Evolutionary conservation across 176 grass and related monocot species (phyloP).

Genomic region (sorghum (Sorghum bicolor)): DNA sequence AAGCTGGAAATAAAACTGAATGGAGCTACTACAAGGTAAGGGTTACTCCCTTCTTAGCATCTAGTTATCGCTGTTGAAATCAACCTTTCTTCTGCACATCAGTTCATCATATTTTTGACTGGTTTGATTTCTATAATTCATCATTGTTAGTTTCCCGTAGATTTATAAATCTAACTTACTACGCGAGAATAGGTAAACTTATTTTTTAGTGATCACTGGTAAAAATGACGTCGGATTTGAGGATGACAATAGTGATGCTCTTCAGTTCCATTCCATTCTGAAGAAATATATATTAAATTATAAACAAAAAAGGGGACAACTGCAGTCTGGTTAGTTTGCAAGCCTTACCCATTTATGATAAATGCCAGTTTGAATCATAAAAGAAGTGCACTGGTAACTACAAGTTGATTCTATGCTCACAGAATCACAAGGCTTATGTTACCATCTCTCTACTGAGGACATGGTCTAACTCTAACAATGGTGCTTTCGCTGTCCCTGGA

Average conservation of each 20-base stretch:
- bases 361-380: not conserved
- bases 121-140: not conserved
- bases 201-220: not conserved
- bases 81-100: not conserved
- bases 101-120: not conserved
- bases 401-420: not conserved
- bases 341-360: not conserved
- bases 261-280: not conserved
- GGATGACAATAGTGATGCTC: not conserved
- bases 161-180: constrained; percentile 10
- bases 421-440: not conserved
- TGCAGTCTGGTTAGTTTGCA: not conserved
- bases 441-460: not conserved
- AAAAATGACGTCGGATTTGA: not conserved
- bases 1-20: constrained; percentile 80
- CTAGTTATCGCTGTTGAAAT: constrained; percentile 11
- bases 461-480: not conserved
- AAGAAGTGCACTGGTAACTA: not conserved
- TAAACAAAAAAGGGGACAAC: not conserved
- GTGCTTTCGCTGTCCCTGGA: not conserved
- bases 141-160: not conserved
- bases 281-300: not conserved
- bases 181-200: not conserved
- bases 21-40: constrained; percentile 93
- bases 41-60: not conserved